phyloP scores from a whole-genome alignment of 306 rosid species.

The Crotalaria pallida region DNA sequence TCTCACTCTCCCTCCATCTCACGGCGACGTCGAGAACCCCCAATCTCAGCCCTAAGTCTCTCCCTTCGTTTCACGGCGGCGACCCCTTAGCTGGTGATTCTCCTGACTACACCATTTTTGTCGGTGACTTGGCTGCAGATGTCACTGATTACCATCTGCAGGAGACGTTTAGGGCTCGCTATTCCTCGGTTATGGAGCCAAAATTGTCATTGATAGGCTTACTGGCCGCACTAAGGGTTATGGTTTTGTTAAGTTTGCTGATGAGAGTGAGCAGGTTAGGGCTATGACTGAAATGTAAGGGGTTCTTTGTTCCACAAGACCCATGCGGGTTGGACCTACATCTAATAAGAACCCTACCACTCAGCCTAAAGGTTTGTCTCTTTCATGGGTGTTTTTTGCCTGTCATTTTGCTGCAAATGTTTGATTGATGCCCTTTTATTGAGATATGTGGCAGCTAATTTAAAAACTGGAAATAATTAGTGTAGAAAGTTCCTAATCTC shows the following conservation, averaged over 20 bases:
- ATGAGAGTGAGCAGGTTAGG: slow-evolving; percentile 75
- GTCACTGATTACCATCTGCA: slow-evolving; percentile 70
- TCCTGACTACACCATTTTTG: slow-evolving; percentile 88
- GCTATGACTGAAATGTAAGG: slow-evolving; percentile 98
- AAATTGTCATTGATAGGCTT: slow-evolving; percentile 89
- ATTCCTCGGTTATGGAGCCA: slow-evolving; percentile 67
- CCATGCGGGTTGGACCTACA: too few relatives aligned
- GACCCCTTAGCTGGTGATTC: too few relatives aligned
- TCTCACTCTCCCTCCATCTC: too few relatives aligned
- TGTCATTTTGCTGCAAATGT: not conserved
- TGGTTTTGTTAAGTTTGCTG: slow-evolving; percentile 88
- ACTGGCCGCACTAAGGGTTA: slow-evolving; percentile 93
- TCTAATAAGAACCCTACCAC: too few relatives aligned
- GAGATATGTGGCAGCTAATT: too few relatives aligned
- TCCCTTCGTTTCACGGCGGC: too few relatives aligned
- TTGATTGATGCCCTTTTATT: not conserved
- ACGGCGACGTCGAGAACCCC: too few relatives aligned
- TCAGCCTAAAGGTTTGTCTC: slow-evolving; percentile 74
- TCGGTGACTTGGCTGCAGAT: slow-evolving; percentile 90
- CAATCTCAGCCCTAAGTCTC: too few relatives aligned
- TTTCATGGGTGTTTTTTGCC: not conserved
- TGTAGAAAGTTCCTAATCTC: too few relatives aligned
- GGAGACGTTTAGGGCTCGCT: slow-evolving; percentile 60
- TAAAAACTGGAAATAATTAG: too few relatives aligned
- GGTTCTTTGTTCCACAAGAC: too few relatives aligned